Conservation (phyloP, 202 grass and related monocot genomes). For the Tripidium arundinaceum region DNA sequence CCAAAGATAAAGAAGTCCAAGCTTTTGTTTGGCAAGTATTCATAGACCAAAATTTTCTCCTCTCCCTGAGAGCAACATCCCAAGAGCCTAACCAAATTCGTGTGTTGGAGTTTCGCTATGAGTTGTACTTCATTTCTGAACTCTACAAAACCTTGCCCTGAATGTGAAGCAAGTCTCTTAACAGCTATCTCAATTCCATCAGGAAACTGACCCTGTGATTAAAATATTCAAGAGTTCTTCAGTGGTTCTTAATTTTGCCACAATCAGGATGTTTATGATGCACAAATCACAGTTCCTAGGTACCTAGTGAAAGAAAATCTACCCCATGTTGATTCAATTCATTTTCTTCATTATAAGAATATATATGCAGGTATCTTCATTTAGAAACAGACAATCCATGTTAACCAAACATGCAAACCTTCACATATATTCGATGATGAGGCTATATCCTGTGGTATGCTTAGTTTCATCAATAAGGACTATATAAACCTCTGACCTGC, state of each 20-base stretch:
- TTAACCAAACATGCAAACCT: neutral
- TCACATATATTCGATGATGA: neutral
- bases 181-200: constrained; percentile 45
- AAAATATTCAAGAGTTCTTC: neutral
- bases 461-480: too few relatives aligned
- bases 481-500: too few relatives aligned
- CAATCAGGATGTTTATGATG: neutral
- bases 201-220: constrained; percentile 35
- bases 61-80: constrained; percentile 56
- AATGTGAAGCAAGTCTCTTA: constrained; percentile 51
- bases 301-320: too few relatives aligned
- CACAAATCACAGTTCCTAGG: too few relatives aligned
- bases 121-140: constrained; percentile 66
- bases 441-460: neutral
- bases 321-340: too few relatives aligned
- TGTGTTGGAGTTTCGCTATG: constrained; percentile 60
- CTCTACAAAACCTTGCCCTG: constrained; percentile 49
- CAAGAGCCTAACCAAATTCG: constrained; percentile 56
- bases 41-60: constrained; percentile 57
- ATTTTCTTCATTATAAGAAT: neutral
- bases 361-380: neutral
- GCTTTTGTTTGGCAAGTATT: constrained; percentile 66
- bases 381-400: neutral
- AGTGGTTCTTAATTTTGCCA: neutral
- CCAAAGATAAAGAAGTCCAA: constrained; percentile 56